phyloP scores from a whole-genome alignment of 352 stramenopile species.

The Globisporangium spiculum region DNA sequence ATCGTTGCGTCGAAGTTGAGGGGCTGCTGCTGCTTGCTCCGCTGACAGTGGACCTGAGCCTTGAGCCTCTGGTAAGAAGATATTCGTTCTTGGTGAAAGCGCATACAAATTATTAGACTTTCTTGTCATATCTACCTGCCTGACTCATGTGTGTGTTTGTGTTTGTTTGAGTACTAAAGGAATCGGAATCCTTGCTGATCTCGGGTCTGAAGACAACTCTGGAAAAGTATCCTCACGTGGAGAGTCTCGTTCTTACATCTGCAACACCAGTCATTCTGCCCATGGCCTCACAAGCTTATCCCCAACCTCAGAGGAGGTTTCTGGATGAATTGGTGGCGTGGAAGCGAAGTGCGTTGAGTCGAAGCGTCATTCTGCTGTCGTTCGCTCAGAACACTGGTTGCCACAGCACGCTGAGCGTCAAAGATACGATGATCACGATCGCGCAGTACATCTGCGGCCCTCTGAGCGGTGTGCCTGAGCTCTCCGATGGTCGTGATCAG shows the following conservation, averaged over 20 bases:
- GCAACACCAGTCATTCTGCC: neutral
- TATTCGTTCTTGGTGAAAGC: neutral
- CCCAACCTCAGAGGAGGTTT: slow-evolving; percentile 12
- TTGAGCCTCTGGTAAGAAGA: neutral
- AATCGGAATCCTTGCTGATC: slow-evolving; percentile 4
- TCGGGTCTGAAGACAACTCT: slow-evolving; percentile 2
- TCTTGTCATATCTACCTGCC: too few relatives aligned
- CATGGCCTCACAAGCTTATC: neutral
- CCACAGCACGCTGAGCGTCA: slow-evolving; percentile 25
- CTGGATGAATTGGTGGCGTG: slow-evolving; percentile 29
- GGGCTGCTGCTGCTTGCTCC: slow-evolving; percentile 7
- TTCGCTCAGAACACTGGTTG: slow-evolving; percentile 19
- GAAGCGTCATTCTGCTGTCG: slow-evolving; percentile 24
- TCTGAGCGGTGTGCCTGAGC: slow-evolving; percentile 1
- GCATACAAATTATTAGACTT: neutral
- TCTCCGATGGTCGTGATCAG: neutral
- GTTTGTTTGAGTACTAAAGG: neutral
- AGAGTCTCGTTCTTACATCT: slow-evolving; percentile 6
- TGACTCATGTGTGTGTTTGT: neutral
- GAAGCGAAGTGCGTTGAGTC: slow-evolving; percentile 25
- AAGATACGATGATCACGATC: slow-evolving; percentile 35
- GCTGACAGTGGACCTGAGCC: neutral
- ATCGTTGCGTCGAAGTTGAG: neutral
- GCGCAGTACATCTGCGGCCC: slow-evolving; percentile 43
- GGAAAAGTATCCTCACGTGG: neutral